A percentile compares a stretch with the other conserved stretches of the same genome.
Conservation (phyloP, 768 basidiomycete genomes). For the Phaeotremella skinneri region DNA sequence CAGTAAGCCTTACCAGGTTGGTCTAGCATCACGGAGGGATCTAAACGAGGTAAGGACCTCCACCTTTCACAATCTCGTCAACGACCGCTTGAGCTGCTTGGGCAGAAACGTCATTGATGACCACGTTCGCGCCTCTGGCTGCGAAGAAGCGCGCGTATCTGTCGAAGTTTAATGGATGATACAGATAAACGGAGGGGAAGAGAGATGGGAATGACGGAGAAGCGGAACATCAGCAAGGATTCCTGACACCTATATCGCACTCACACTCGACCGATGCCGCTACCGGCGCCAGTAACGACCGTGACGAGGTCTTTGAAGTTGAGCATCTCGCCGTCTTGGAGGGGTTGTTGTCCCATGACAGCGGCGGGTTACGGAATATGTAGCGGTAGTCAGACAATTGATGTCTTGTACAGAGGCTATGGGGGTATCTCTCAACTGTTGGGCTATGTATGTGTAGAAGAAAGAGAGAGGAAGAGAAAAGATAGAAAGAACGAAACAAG, state of each 20-base stretch:
- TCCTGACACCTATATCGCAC: slow-evolving; percentile 45
- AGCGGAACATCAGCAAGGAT: neutral
- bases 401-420: neutral
- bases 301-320: slow-evolving; percentile 60
- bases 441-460: too few relatives aligned
- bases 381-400: neutral
- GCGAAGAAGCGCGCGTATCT: slow-evolving; percentile 91
- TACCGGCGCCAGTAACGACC: slow-evolving; percentile 91
- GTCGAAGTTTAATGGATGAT: slow-evolving; percentile 6
- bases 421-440: too few relatives aligned
- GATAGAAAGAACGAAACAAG: neutral
- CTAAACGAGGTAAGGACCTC: slow-evolving; percentile 30
- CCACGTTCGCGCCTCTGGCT: slow-evolving; percentile 86
- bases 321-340: slow-evolving; percentile 7
- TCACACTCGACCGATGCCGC: slow-evolving; percentile 87
- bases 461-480: neutral
- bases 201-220: neutral
- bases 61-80: slow-evolving; percentile 78
- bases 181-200: neutral
- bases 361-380: neutral
- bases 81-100: slow-evolving; percentile 89
- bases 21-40: too few relatives aligned
- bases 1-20: slow-evolving; percentile 2
- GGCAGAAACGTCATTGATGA: slow-evolving; percentile 90
- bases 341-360: slow-evolving; percentile 16